phyloP scores from a whole-genome alignment of 805 yeast genomes.

The Ogataea neopini region DNA sequence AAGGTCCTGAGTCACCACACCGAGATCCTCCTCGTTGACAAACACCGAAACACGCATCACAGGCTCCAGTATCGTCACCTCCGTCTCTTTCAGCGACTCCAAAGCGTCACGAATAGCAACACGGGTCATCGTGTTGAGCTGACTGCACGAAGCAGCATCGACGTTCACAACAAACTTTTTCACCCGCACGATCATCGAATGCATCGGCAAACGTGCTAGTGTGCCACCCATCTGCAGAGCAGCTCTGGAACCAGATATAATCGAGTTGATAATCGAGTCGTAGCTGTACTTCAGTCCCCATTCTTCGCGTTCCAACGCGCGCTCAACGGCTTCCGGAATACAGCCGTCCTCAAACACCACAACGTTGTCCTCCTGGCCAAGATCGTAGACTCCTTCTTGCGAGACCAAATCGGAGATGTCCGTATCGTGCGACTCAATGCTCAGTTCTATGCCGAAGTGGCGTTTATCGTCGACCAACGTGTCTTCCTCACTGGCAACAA shows the following conservation, averaged over 20 bases:
- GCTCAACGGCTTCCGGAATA: conserved; percentile 27
- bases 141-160: conserved; percentile 42
- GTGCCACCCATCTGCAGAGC: conserved; percentile 71
- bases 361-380: conserved; percentile 51
- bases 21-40: conserved; percentile 71
- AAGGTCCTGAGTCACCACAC: conserved; percentile 82
- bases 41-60: conserved; percentile 74
- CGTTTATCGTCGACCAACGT: conserved; percentile 9
- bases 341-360: conserved; percentile 37
- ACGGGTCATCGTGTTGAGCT: conserved; percentile 48
- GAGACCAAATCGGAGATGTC: conserved; percentile 9
- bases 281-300: conserved; percentile 52
- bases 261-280: conserved; percentile 52
- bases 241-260: conserved; percentile 59
- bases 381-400: conserved; percentile 27
- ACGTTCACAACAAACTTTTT: conserved; percentile 53
- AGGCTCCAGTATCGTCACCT: conserved; percentile 76
- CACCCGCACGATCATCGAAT: conserved; percentile 59
- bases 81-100: conserved; percentile 23
- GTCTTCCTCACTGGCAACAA: not conserved
- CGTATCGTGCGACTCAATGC: conserved; percentile 36
- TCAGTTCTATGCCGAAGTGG: conserved; percentile 29
- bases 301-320: conserved; percentile 21
- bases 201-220: conserved; percentile 54
- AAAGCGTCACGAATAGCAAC: conserved; percentile 44